A percentile compares a stretch with the other conserved stretches of the same genome.
Evolutionary conservation across 2,329 filamentous ascomycete genomes (phyloP).

Genomic region (Curvularia sp.): DNA sequence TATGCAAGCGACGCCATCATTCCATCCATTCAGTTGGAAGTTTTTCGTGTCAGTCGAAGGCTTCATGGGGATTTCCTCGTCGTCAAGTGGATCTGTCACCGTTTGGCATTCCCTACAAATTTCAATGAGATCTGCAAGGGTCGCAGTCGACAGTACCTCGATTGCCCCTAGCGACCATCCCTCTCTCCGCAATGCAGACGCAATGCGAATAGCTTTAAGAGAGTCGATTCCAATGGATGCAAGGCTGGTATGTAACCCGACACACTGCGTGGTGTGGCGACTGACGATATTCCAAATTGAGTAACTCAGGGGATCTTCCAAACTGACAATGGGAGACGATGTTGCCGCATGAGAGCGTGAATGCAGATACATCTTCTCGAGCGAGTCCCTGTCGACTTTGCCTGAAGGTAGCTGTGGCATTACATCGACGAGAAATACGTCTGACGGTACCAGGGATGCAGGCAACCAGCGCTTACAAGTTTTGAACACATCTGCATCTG

Average conservation of each 20-base stretch:
- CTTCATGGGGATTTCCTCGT: background rate
- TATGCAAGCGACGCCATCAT: conserved; percentile 45
- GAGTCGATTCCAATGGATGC: conserved; percentile 70
- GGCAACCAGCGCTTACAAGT: conserved; percentile 79
- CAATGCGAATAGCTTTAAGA: conserved; percentile 66
- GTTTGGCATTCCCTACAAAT: conserved; percentile 24
- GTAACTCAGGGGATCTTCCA: conserved; percentile 18
- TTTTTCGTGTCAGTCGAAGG: background rate
- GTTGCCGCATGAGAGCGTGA: conserved; percentile 21
- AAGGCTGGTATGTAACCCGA: conserved; percentile 56
- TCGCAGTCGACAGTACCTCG: conserved; percentile 67
- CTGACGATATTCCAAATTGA: conserved; percentile 55
- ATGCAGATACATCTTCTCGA: conserved; percentile 65
- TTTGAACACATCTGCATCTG: conserved; percentile 58
- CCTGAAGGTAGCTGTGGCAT: conserved; percentile 83
- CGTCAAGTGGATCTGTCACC: background rate
- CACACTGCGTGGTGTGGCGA: conserved; percentile 51
- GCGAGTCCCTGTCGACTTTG: conserved; percentile 75
- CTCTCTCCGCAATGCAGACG: conserved; percentile 66
- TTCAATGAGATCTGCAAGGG: conserved; percentile 45
- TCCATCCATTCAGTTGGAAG: conserved; percentile 23
- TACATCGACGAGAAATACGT: conserved; percentile 68
- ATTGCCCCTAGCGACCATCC: conserved; percentile 66
- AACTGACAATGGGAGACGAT: conserved; percentile 13
- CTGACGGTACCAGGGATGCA: conserved; percentile 80